phyloP scores from a whole-genome alignment of 1,284 basidiomycete genomes.

The Boletus smithii region DNA sequence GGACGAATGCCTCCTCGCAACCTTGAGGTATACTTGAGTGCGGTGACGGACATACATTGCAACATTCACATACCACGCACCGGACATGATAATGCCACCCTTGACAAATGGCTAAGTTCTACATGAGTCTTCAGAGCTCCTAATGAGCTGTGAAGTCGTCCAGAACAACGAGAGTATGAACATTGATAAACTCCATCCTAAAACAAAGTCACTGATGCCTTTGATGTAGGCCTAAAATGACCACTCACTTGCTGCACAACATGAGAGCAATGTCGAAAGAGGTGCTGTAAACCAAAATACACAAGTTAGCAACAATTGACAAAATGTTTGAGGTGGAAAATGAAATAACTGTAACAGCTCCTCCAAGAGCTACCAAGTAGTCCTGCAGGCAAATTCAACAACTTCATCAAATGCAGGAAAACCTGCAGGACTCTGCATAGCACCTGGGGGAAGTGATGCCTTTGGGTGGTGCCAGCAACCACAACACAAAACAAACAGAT shows the following conservation, averaged over 20 bases:
- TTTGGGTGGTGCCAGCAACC: too few species aligned
- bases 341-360: neutral
- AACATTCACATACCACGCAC: slow-evolving; percentile 19
- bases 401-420: too few species aligned
- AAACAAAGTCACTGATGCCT: neutral
- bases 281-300: slow-evolving; percentile 19
- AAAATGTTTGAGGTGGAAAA: neutral
- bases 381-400: too few species aligned
- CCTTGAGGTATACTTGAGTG: slow-evolving; percentile 13
- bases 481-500: too few species aligned
- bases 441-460: too few species aligned
- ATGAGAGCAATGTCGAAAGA: slow-evolving; percentile 26
- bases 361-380: too few species aligned
- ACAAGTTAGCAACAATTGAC: slow-evolving; percentile 7
- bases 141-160: slow-evolving; percentile 24
- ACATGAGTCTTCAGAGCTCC: slow-evolving; percentile 23
- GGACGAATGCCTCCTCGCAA: slow-evolving; percentile 27
- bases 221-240: neutral
- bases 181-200: slow-evolving; percentile 31
- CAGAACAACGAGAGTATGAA: slow-evolving; percentile 28
- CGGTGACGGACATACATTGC: neutral
- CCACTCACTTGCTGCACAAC: slow-evolving; percentile 17
- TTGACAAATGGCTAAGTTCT: slow-evolving; percentile 33
- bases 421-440: too few species aligned
- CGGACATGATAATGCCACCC: slow-evolving; percentile 26